Conservation (phyloP, 2,329 filamentous ascomycete species). For the Sporothrix pallida region DNA sequence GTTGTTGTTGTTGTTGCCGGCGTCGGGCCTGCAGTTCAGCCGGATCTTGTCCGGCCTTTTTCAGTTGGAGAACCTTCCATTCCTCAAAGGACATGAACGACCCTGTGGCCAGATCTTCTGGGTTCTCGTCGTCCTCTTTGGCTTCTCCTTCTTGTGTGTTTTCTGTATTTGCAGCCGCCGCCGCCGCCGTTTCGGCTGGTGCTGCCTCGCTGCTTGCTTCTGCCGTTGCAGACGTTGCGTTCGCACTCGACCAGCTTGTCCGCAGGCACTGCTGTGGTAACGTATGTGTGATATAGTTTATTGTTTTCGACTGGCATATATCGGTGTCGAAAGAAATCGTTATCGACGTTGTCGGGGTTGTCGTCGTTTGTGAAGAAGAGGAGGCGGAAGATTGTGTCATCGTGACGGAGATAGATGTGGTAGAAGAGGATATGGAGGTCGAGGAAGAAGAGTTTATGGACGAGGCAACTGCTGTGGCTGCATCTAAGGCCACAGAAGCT, state of each 20-base stretch:
- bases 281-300: conserved; percentile 82
- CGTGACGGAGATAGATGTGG: conserved; percentile 26
- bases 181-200: conserved; percentile 27
- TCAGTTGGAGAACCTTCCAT: conserved; percentile 94
- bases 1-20: conserved; percentile 53
- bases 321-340: conserved; percentile 42
- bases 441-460: neutral
- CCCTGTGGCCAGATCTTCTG: conserved; percentile 58
- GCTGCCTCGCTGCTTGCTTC: conserved; percentile 30
- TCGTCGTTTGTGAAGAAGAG: neutral
- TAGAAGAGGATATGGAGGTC: neutral
- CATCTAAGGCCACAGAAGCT: conserved; percentile 3
- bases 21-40: conserved; percentile 70
- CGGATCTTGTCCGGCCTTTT: conserved; percentile 76
- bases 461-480: neutral
- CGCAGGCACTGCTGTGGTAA: conserved; percentile 77
- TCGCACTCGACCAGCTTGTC: conserved; percentile 59
- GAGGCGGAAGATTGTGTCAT: conserved; percentile 18
- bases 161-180: neutral
- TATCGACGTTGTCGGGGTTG: neutral
- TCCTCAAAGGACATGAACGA: conserved; percentile 97
- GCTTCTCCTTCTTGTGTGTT: neutral
- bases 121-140: conserved; percentile 40
- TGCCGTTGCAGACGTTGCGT: conserved; percentile 36
- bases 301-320: conserved; percentile 65